Conservation (phyloP, 2,329 filamentous ascomycete species). For the Phyllosticta citriasiana region DNA sequence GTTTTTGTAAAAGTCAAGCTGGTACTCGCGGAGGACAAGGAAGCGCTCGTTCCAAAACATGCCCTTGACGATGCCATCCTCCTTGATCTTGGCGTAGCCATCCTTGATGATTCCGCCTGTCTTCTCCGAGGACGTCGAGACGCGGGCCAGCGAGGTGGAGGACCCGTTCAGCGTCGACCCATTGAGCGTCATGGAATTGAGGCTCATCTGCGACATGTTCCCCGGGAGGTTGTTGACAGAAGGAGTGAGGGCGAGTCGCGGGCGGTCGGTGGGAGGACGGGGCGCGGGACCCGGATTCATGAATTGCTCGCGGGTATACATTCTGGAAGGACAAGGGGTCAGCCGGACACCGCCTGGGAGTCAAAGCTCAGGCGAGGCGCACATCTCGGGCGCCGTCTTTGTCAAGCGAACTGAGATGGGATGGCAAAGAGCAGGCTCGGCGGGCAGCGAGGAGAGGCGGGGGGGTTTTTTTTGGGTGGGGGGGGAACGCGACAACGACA, state of each 20-base stretch:
- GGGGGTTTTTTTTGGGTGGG: background rate
- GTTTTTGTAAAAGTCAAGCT: constrained; percentile 88
- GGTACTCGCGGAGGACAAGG: constrained; percentile 82
- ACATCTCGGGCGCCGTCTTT: background rate
- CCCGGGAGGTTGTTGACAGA: constrained; percentile 60
- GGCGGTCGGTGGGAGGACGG: constrained; percentile 73
- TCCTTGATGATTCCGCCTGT: constrained; percentile 40
- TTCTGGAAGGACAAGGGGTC: constrained; percentile 28
- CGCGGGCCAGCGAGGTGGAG: constrained; percentile 26
- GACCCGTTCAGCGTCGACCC: constrained; percentile 23
- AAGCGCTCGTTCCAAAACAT: constrained; percentile 83
- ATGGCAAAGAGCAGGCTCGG: background rate
- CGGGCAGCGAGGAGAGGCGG: background rate
- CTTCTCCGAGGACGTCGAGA: constrained; percentile 32
- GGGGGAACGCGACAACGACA: no score
- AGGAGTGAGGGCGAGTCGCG: constrained; percentile 70
- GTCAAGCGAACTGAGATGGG: background rate
- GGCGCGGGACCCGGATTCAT: constrained; percentile 97
- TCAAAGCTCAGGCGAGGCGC: background rate
- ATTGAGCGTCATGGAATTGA: constrained; percentile 48
- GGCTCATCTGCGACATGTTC: constrained; percentile 69
- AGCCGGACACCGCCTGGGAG: background rate
- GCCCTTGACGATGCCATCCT: constrained; percentile 77
- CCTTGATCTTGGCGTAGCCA: constrained; percentile 78
- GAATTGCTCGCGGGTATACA: constrained; percentile 60